Base-by-base conservation (phyloP, 306 rosid species). In the Pterocarpus macrocarpus region DNA sequence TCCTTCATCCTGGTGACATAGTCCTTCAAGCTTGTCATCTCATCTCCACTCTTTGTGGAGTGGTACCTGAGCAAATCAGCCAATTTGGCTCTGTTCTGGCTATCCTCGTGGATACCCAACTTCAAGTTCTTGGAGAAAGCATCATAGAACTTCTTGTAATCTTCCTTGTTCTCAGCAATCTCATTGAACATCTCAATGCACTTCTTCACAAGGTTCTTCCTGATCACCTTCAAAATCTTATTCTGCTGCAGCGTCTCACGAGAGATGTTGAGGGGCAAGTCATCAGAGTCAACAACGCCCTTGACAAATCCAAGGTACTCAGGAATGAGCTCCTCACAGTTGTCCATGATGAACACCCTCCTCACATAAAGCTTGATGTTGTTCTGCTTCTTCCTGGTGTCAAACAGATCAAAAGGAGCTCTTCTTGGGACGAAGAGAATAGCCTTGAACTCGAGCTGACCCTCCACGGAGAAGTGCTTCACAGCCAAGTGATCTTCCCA, bases 401-500 rank as follows among this genome's bases (percentile, higher is more conserved):
- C 94, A 2, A 88, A 90, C 0, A 90, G 85, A 71, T 90, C 94
- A 10, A 90, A 90, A 2, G 94, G 91, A 7, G 94, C 91, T 8
- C 94, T 84, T 79, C 61, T 90, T 0, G 94, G 94, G 0, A 88
- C 91, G 4, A 90, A 90, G 5, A 90, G 87, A 41, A 90, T 83
- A 1, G 94, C 90, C 78, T 85, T 90, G 84, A 90, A 90, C 64
- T 90, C 94, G 0, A 90, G 91, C 81, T 90, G 94, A 3, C 94
- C 94, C 71, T 90, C 94, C 4, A 90, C 91, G 0, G 94, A 80
- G 70, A 90, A 90, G 10, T 90, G 94, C 55, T 90, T 90, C 4
- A 90, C 90, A 5, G 94, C 94, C 41, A 90, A 85, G 56, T 90
- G 91, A 0, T 90, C 94, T 57, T 90, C 94, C 94, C 94, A 88